A percentile compares a stretch with the other conserved stretches of the same genome.
phyloP scores from a whole-genome alignment of 2,329 filamentous ascomycete genomes.

The Neoascochyta sp. region DNA sequence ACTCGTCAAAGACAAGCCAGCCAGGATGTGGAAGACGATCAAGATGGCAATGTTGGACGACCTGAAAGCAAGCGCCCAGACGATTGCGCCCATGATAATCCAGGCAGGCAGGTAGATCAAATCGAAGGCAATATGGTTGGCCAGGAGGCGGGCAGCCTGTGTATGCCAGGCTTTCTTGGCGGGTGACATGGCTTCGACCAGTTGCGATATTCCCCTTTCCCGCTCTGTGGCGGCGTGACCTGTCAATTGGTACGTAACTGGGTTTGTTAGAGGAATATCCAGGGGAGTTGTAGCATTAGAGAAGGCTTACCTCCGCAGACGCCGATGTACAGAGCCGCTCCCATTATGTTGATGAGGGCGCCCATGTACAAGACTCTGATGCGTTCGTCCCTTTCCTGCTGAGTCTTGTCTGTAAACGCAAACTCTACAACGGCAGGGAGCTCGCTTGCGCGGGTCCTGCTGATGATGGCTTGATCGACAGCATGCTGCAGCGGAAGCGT shows the following conservation, averaged over 20 bases:
- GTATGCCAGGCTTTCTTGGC: constrained; percentile 70
- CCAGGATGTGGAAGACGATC: constrained; percentile 64
- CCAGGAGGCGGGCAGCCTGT: constrained; percentile 71
- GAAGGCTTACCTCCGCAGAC: too few relatives aligned
- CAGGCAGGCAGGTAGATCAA: constrained; percentile 77
- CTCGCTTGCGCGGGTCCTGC: constrained; percentile 40
- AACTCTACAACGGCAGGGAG: constrained; percentile 57
- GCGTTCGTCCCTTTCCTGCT: constrained; percentile 60
- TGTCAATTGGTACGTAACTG: constrained; percentile 82
- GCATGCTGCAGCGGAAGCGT: constrained; percentile 74
- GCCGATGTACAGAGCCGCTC: constrained; percentile 72
- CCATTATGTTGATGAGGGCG: constrained; percentile 71
- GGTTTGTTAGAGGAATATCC: too few relatives aligned
- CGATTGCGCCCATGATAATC: constrained; percentile 70
- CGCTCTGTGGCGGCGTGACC: constrained; percentile 82
- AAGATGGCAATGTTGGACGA: constrained; percentile 44
- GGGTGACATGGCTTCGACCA: constrained; percentile 90
- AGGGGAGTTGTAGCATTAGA: too few relatives aligned
- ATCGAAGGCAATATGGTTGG: constrained; percentile 77
- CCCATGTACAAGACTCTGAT: constrained; percentile 70
- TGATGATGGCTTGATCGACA: constrained; percentile 69
- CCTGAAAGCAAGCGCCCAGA: constrained; percentile 56
- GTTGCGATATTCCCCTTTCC: constrained; percentile 80
- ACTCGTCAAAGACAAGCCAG: constrained; percentile 73
- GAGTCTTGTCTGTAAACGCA: constrained; percentile 69